A percentile compares a stretch with the other conserved stretches of the same genome.
phyloP scores from a whole-genome alignment of 176 grass and related monocot species.

The Tillandsia leiboldiana region DNA sequence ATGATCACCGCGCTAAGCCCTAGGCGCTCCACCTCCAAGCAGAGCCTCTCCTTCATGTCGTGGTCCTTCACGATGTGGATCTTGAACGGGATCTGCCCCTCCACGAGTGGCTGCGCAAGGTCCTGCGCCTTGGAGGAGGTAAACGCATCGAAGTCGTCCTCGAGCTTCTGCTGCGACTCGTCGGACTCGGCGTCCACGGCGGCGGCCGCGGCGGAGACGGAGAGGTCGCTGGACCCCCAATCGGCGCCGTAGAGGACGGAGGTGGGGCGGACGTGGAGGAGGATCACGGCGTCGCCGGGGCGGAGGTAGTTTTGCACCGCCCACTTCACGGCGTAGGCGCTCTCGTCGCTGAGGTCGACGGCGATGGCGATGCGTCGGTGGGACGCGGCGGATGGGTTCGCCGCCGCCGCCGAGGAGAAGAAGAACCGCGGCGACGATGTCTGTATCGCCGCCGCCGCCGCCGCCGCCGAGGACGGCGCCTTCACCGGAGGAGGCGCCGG shows the following conservation, averaged over 20 bases:
- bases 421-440: slow-evolving; percentile 69
- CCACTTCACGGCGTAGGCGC: slow-evolving; percentile 70
- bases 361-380: slow-evolving; percentile 90
- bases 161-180: slow-evolving; percentile 56
- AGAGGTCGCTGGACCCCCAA: slow-evolving; percentile 73
- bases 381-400: slow-evolving; percentile 29
- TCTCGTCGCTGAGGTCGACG: slow-evolving; percentile 84
- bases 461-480: slow-evolving; percentile 42
- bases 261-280: slow-evolving; percentile 85
- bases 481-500: slow-evolving; percentile 42
- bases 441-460: slow-evolving; percentile 44
- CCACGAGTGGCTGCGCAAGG: slow-evolving; percentile 66
- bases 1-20: slow-evolving; percentile 85
- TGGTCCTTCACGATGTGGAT: slow-evolving; percentile 92
- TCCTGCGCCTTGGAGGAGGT: slow-evolving; percentile 58
- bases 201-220: slow-evolving; percentile 25
- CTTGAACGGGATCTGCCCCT: slow-evolving; percentile 69
- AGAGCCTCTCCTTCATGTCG: slow-evolving; percentile 98
- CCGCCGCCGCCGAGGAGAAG: slow-evolving; percentile 48
- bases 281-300: slow-evolving; percentile 79
- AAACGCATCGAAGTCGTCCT: slow-evolving; percentile 70
- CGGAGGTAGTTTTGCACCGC: slow-evolving; percentile 94
- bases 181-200: slow-evolving; percentile 37
- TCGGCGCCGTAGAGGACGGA: slow-evolving; percentile 86
- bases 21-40: slow-evolving; percentile 94